Conservation (phyloP, 441 rosid species). For the Croton laevigatus region DNA sequence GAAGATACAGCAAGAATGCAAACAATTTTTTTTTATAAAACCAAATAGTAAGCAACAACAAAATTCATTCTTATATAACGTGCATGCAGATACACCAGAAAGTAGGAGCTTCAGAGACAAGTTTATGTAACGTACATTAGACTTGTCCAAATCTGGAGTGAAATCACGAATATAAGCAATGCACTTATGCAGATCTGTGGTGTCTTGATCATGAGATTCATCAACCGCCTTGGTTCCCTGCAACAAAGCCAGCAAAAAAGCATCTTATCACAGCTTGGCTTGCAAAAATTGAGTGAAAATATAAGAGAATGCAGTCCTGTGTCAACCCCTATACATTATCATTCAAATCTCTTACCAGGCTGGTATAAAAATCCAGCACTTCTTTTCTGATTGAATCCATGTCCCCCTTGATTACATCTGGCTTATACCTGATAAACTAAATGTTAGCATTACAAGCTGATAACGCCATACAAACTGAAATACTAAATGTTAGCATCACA, state of each 20-base stretch:
- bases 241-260: conserved; percentile 17
- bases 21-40: neutral
- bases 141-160: conserved; percentile 42
- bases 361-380: conserved; percentile 56
- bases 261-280: conserved; percentile 12
- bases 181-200: conserved; percentile 92
- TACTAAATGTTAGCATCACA: conserved; percentile 9
- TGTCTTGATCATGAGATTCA: conserved; percentile 88
- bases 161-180: conserved; percentile 45
- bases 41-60: neutral
- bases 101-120: neutral
- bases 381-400: conserved; percentile 80
- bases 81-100: neutral
- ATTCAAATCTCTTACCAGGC: conserved; percentile 40
- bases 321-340: neutral
- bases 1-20: neutral
- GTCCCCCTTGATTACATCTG: conserved; percentile 87
- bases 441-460: conserved; percentile 8
- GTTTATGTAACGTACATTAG: conserved; percentile 46
- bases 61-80: neutral
- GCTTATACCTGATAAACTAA: conserved; percentile 57
- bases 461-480: neutral
- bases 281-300: neutral
- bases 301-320: neutral
- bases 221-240: conserved; percentile 79